A percentile compares a stretch with the other conserved stretches of the same genome.
These are phyloP conservation scores for Debaryomyces subglobosus DNA, from an alignment of 1,139 yeast species.

Conservation along the genomic window DNA sequence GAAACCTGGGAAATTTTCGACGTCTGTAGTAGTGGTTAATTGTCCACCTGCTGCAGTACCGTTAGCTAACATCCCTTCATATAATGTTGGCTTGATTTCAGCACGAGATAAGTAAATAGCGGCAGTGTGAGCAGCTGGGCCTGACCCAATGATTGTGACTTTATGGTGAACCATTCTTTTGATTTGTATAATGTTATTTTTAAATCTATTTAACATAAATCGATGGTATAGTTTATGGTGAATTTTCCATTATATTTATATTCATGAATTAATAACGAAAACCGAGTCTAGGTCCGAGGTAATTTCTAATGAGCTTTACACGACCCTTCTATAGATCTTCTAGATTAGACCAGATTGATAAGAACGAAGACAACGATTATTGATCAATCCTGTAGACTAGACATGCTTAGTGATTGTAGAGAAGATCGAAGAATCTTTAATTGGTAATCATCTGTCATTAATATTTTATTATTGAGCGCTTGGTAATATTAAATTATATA, in stretches of 20 bases:
- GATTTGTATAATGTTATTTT: constrained; percentile 1
- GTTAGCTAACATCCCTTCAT: constrained; percentile 96
- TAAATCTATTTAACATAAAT: constrained; percentile 4
- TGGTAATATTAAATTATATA: background rate
- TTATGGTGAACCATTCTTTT: constrained; percentile 77
- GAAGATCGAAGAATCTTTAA: background rate
- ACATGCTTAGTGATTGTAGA: background rate
- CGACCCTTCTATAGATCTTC: constrained; percentile 4
- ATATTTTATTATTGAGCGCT: background rate
- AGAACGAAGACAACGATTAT: background rate
- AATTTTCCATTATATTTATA: constrained; percentile 4
- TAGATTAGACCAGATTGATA: constrained; percentile 4
- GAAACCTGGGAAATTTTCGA: constrained; percentile 98
- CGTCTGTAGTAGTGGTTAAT: constrained; percentile 95
- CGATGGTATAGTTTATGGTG: background rate
- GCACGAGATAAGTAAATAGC: constrained; percentile 97
- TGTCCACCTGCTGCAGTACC: constrained; percentile 99
- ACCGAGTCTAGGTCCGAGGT: constrained; percentile 11
- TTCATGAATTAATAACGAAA: background rate
- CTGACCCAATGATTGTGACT: constrained; percentile 94
- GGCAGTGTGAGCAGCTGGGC: constrained; percentile 99
- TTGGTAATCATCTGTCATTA: background rate
- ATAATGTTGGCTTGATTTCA: constrained; percentile 88
- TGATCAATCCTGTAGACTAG: background rate
- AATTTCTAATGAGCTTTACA: constrained; percentile 8